A percentile compares a stretch with the other conserved stretches of the same genome.
Conservation (phyloP, 352 stramenopile genomes). For the Phytopythium delawarense region DNA sequence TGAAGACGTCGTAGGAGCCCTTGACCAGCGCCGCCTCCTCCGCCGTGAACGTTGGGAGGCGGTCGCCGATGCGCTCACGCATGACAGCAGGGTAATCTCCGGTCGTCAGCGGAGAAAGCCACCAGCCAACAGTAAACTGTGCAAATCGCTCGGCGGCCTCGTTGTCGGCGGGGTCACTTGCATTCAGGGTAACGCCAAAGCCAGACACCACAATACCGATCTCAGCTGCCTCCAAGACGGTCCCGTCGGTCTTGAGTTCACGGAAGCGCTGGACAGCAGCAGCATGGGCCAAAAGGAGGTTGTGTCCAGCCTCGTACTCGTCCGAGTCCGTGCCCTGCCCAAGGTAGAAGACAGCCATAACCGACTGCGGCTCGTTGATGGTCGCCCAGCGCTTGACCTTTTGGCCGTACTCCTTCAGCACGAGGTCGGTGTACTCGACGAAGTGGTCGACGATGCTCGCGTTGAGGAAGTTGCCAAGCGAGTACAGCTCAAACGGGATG, state of each 20-base stretch:
- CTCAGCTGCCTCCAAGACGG: constrained; percentile 36
- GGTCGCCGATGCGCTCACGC: constrained; percentile 64
- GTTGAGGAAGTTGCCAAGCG: constrained; percentile 41
- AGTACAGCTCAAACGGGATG: constrained; percentile 77
- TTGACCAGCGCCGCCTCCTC: constrained; percentile 70
- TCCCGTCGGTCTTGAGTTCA: constrained; percentile 45
- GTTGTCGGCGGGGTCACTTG: constrained; percentile 29
- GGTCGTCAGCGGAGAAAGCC: constrained; percentile 82
- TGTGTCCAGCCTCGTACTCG: constrained; percentile 70
- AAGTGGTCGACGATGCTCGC: constrained; percentile 62
- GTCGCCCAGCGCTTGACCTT: constrained; percentile 93
- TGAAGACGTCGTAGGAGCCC: constrained; percentile 91
- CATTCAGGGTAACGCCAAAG: constrained; percentile 71
- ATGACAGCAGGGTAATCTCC: constrained; percentile 93
- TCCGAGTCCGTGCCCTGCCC: constrained; percentile 21
- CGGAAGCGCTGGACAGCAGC: constrained; percentile 83
- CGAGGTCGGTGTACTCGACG: constrained; percentile 86
- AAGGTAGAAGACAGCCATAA: constrained; percentile 81
- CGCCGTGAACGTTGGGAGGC: constrained; percentile 85
- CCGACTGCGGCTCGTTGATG: constrained; percentile 92
- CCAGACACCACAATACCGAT: constrained; percentile 93
- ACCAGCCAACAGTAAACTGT: constrained; percentile 90
- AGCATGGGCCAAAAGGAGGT: constrained; percentile 91
- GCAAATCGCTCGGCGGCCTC: constrained; percentile 77
- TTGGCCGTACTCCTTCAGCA: constrained; percentile 89